Base-by-base conservation (phyloP, 2,329 filamentous ascomycete genomes). In the Tolypocladium inflatum region DNA sequence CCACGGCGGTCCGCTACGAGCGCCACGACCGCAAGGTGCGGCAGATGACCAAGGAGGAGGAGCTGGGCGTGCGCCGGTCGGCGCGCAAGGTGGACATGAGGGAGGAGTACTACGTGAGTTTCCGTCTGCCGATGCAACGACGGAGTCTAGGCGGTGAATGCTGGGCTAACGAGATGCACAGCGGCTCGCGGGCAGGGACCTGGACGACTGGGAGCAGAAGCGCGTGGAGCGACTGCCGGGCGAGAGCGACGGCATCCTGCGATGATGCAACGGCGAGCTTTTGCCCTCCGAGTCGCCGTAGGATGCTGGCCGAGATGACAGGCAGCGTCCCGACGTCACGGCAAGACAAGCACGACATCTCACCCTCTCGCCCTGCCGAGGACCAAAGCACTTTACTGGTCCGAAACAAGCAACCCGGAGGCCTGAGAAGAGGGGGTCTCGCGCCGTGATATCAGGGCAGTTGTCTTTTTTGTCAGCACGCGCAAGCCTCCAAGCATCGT, bases 131-230 rank as follows among this genome's bases (percentile, higher is more conserved):
- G n/a, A 51, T n/a, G 48, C 48, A 13, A 9, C n/a, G 30, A 5
- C 2, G 21, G 17, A 10, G 26, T 17, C 43, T 6, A 21, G 19
- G 10, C 11, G 13, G 17, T 2, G 19, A 23, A 6, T 2, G 33
- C 51, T 7, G 15, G n/a, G 55, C 55, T 57, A 37, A 57, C 56
- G 33, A 6, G 19, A 35, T 35, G 43, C 17, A 61, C 59, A 72
- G 70, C 67, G 68, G 57, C 63, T 70, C 50, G 64, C 78, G 90
- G 89, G 90, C 38, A 96, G 95, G 73, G 94, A 97, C 70, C 76
- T 97, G 61, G 93, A 99, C 68, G 83, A 91, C 69, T 99, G 94
- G 94, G 93, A 97, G 72, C 94, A 97, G 75, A 95, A 94, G 75
- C 85, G 95, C 56, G 91, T 97, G 13, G 86, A 96, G 76, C 81